Base-by-base conservation (phyloP, 2,329 filamentous ascomycete genomes). In the Botryotinia calthae region DNA sequence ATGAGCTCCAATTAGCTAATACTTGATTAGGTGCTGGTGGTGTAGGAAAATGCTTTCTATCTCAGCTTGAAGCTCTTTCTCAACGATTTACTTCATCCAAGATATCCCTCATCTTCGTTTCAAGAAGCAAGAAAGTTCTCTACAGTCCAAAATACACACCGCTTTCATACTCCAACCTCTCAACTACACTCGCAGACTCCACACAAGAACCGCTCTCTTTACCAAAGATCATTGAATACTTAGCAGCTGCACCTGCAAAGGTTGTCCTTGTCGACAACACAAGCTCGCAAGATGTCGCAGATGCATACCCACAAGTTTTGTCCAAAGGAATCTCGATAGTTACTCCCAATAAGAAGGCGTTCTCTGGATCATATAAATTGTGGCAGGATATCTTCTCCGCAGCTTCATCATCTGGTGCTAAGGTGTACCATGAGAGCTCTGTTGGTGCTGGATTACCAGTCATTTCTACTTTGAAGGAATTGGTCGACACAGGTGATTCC, bases 331-430 rank as follows among this genome's bases (percentile, higher is more conserved):
- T 99, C 82, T 95, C 90, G 82, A 90, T 99, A 78, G 93, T 98
- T 42, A 99, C 96, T 0, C 95, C 96, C 61, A 99, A 98, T 87
- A 99, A 99, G 86, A 99, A 99, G 84, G 95, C 93, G 22, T 99
- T 99, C 84, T 97, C 94, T 0, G 90, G 92, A 73, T 90, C 89
- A 63, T 90, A 93, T 79, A 86, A 89, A 78, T 85, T 97, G 72
- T 99, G 95, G 95, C 88, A 93, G 79, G 89, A 92, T 75, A 98
- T 99, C 80, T 97, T 97, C 82, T 84, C 85, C 4, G 87, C 93
- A 1, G 91, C 94, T 1, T 86, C 87, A 65, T 86, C 87, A 44
- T 88, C 88, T 1, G 92, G 91, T 61, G 93, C 95, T 61, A 92
- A 94, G 81, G 87, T 98, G 74, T 98, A 96, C 86, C 96, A 99